Base-by-base conservation (phyloP, 208 protist species). In the Lotmaria passim region DNA sequence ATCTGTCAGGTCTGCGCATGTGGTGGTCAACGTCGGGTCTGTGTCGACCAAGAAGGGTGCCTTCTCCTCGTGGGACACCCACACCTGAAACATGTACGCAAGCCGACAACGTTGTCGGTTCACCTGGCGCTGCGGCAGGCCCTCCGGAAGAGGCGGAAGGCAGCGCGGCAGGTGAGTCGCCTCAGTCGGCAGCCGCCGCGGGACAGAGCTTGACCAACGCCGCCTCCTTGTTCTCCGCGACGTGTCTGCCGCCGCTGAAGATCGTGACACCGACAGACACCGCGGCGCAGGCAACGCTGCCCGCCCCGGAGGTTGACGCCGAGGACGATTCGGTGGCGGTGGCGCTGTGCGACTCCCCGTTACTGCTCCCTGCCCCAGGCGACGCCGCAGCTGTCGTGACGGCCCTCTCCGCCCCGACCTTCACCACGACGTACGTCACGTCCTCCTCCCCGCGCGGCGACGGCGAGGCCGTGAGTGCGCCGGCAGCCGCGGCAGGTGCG, bases 1-100 rank as follows among this genome's bases (percentile, higher is more conserved):
- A 79, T 44, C 33, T 94, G 12, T 91, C 89, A 0, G 82, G 72
- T 26, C 55, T 90, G 60, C 75, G 75, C 24, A 65, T 60, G 30
- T 78, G 81, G 43, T 90, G 81, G 81, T 39, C 75, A 8, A 72
- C 64, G 11, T 78, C 64, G 33, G 73, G 73, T 7, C 63, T 89
- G 33, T 76, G 70, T 55, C 62, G 53, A 23, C 62, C 62, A n/a
- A 51, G 36, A 11, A 48, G 46, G n/a, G 36, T 53, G 43, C 8
- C 38, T 12, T 23, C 48, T 6, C 12, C 17, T 19, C 36, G 23
- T 21, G 51, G 12, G 3, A 14, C 52, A 24, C 31, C 38, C 3
- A 14, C 24, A 11, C 33, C 44, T 53, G 43, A n/a, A n/a, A n/a
- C n/a, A n/a, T n/a, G n/a, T n/a, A n/a, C n/a, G n/a, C n/a, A n/a